Percentiles rank a stretch among this genome's conserved stretches.
Conservation (phyloP, 2,329 filamentous ascomycete genomes). For the Periconia sp. region DNA sequence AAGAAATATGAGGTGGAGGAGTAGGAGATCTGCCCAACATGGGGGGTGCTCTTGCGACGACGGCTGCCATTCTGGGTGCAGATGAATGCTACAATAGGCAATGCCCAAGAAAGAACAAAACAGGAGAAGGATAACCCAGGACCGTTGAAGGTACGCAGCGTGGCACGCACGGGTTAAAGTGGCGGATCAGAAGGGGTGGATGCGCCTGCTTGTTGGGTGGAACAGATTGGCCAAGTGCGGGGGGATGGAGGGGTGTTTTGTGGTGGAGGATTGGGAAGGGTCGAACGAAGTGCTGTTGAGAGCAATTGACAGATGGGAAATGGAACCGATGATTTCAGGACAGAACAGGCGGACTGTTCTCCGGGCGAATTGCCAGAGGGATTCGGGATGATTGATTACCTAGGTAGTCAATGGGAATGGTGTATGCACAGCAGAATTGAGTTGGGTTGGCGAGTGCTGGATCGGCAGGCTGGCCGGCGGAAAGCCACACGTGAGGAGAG, state of each 20-base stretch:
- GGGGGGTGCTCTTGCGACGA: constrained; percentile 43
- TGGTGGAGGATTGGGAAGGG: not conserved
- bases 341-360: not conserved
- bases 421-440: too few relatives aligned
- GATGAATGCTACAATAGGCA: constrained; percentile 5
- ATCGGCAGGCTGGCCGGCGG: not conserved
- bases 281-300: not conserved
- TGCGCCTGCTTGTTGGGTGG: too few relatives aligned
- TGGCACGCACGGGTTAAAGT: constrained; percentile 6
- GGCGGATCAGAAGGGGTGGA: not conserved
- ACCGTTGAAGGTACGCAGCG: constrained; percentile 33
- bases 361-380: not conserved
- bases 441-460: not conserved
- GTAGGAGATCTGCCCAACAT: constrained; percentile 43
- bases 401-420: too few relatives aligned
- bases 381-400: not conserved
- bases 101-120: not conserved
- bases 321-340: not conserved
- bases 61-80: constrained; percentile 46
- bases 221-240: too few relatives aligned
- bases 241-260: not conserved
- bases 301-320: not conserved
- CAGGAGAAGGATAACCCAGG: not conserved
- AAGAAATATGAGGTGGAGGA: constrained; percentile 57
- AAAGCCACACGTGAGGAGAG: not conserved